These are phyloP conservation scores for Zygosaccharomyces gambellarensis DNA, from an alignment of 805 yeast species.

Conservation along the genomic window DNA sequence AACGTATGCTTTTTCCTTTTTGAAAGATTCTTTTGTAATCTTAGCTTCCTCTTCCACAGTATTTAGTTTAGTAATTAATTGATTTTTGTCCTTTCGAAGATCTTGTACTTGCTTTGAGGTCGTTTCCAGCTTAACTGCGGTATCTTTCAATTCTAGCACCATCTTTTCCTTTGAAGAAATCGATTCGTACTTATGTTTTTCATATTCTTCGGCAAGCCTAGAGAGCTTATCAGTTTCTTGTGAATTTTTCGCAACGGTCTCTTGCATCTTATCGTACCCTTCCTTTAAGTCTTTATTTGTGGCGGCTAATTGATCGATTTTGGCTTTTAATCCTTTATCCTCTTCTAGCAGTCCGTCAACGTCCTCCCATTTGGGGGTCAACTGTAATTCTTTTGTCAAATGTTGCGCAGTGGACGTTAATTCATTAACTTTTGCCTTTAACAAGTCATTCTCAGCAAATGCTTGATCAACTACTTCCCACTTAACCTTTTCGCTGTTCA, in stretches of 20 bases:
- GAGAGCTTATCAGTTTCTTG: neutral
- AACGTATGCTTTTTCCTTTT: too few relatives aligned
- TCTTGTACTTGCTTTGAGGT: neutral
- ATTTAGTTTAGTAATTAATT: neutral
- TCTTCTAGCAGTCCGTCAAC: conserved; percentile 4
- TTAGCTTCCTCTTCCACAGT: neutral
- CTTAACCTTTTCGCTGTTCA: neutral
- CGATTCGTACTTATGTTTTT: neutral
- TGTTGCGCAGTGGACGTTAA: neutral
- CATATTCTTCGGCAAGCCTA: neutral
- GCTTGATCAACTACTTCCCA: conserved; percentile 3
- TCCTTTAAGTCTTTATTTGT: neutral
- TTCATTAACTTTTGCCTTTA: neutral
- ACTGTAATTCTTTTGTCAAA: neutral
- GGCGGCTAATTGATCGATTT: neutral
- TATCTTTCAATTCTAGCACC: neutral
- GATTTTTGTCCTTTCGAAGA: neutral
- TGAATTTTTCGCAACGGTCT: neutral
- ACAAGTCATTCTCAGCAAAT: neutral
- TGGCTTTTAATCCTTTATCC: neutral
- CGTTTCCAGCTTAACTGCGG: neutral
- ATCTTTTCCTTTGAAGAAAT: neutral
- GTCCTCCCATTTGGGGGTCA: conserved; percentile 3
- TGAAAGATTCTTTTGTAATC: too few relatives aligned
- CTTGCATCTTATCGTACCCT: neutral